Conservation (phyloP, 225 moss, liverwort and hornwort genomes). For the Anthoceros angustus region DNA sequence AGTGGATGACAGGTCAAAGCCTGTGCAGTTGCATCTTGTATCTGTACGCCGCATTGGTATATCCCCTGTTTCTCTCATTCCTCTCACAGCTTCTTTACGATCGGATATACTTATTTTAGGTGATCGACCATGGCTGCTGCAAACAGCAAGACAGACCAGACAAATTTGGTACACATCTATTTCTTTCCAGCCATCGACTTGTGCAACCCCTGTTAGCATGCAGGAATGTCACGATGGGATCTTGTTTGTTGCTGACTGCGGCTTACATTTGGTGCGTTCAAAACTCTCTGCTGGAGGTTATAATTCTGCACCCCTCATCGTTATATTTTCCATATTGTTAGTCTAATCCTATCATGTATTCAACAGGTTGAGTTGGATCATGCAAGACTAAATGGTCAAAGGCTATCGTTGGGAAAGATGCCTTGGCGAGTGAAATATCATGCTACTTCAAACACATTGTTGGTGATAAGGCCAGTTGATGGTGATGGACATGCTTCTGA, state of each 20-base stretch:
- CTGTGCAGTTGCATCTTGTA: constrained; percentile 57
- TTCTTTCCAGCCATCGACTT: constrained; percentile 77
- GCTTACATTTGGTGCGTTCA: constrained; percentile 81
- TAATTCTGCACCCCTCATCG: background rate
- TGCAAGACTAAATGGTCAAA: constrained; percentile 84
- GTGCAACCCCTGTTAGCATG: constrained; percentile 79
- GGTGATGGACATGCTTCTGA: constrained; percentile 48
- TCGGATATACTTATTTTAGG: constrained; percentile 80
- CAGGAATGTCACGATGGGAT: constrained; percentile 80
- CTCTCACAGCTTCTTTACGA: constrained; percentile 60
- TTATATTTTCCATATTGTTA: background rate
- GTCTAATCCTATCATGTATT: too few relatives aligned
- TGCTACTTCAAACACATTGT: constrained; percentile 57
- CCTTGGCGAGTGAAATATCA: constrained; percentile 78
- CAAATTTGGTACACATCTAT: constrained; percentile 88
- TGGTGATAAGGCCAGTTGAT: constrained; percentile 63
- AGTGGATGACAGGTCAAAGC: constrained; percentile 17
- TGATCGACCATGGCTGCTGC: constrained; percentile 94
- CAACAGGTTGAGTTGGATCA: constrained; percentile 98
- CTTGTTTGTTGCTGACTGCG: constrained; percentile 95
- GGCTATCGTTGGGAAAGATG: constrained; percentile 58
- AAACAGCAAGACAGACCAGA: constrained; percentile 90
- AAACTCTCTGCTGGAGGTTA: background rate
- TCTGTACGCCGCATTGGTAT: constrained; percentile 87
- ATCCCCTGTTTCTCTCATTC: constrained; percentile 79